These are phyloP conservation scores for Termitomyces titanicus DNA, from an alignment of 768 basidiomycete species.

Conservation along the genomic window DNA sequence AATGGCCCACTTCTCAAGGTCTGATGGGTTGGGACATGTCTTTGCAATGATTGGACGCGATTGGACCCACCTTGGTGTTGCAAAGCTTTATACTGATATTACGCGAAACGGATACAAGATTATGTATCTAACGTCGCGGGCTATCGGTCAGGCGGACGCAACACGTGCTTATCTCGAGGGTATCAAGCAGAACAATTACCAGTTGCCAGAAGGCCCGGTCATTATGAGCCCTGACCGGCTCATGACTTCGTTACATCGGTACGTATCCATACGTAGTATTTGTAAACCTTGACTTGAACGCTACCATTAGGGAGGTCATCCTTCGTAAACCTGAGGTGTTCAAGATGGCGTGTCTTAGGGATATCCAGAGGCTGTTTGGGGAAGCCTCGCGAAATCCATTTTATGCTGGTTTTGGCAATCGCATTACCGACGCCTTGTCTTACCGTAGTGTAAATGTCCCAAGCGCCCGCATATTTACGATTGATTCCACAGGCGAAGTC, in stretches of 20 bases:
- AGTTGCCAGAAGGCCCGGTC: slow-evolving; percentile 96
- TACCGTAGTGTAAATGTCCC: slow-evolving; percentile 95
- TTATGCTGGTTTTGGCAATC: slow-evolving; percentile 97
- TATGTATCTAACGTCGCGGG: slow-evolving; percentile 95
- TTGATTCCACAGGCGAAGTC: slow-evolving; percentile 91
- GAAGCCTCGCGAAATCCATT: slow-evolving; percentile 72
- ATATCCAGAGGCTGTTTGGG: slow-evolving; percentile 90
- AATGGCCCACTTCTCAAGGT: slow-evolving; percentile 41
- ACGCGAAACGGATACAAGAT: slow-evolving; percentile 95
- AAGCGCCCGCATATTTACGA: slow-evolving; percentile 93
- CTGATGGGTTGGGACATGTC: slow-evolving; percentile 93
- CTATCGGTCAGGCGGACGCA: slow-evolving; percentile 96
- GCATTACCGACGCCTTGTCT: slow-evolving; percentile 97
- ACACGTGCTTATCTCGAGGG: slow-evolving; percentile 92
- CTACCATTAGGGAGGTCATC: slow-evolving; percentile 78
- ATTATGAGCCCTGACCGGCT: slow-evolving; percentile 98
- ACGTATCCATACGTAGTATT: slow-evolving; percentile 17
- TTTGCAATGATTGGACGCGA: slow-evolving; percentile 98
- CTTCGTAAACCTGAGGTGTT: slow-evolving; percentile 99
- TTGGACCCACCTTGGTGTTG: slow-evolving; percentile 97
- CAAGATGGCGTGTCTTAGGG: slow-evolving; percentile 98
- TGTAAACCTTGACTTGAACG: neutral
- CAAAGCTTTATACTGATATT: slow-evolving; percentile 96
- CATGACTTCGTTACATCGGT: slow-evolving; percentile 94
- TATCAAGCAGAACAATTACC: slow-evolving; percentile 93